phyloP scores from a whole-genome alignment of 352 stramenopile genomes.

The Nothophytophthora sp. region DNA sequence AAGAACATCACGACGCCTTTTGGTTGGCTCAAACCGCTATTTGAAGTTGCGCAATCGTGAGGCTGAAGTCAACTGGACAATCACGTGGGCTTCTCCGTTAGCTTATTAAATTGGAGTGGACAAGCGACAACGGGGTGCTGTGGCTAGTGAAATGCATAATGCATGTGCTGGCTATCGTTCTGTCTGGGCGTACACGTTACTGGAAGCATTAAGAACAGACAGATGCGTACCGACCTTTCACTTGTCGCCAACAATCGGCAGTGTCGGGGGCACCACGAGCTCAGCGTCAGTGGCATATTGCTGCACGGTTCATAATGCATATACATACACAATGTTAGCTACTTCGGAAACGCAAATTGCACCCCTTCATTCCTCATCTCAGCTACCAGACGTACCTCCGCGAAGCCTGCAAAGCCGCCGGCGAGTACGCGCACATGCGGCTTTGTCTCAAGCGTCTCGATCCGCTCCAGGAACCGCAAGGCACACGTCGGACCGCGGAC shows the following conservation, averaged over 20 bases:
- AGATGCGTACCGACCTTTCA: constrained; percentile 1
- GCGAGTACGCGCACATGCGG: constrained; percentile 24
- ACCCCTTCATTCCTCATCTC: neutral
- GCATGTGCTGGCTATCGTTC: too few relatives aligned
- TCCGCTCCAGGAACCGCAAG: constrained; percentile 30
- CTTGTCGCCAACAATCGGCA: neutral
- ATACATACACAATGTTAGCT: neutral
- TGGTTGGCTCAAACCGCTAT: too few relatives aligned
- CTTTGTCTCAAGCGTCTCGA: constrained; percentile 14
- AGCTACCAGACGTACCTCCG: constrained; percentile 15
- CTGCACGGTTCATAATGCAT: constrained; percentile 1
- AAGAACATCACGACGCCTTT: too few relatives aligned
- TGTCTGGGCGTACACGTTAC: too few relatives aligned
- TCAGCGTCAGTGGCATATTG: constrained; percentile 4
- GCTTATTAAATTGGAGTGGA: too few relatives aligned
- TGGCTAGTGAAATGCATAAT: too few relatives aligned
- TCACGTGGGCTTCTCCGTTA: too few relatives aligned
- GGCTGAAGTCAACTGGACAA: too few relatives aligned
- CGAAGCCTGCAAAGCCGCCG: constrained; percentile 25
- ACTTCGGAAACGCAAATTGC: neutral
- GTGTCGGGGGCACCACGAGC: constrained; percentile 3
- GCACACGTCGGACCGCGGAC: constrained; percentile 37
- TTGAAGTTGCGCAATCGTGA: too few relatives aligned
- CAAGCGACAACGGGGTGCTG: too few relatives aligned
- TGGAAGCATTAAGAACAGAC: too few relatives aligned